Percentiles rank a stretch among this genome's conserved stretches.
phyloP scores from a whole-genome alignment of 2,329 filamentous ascomycete species.

The Aureobasidium sp. region DNA sequence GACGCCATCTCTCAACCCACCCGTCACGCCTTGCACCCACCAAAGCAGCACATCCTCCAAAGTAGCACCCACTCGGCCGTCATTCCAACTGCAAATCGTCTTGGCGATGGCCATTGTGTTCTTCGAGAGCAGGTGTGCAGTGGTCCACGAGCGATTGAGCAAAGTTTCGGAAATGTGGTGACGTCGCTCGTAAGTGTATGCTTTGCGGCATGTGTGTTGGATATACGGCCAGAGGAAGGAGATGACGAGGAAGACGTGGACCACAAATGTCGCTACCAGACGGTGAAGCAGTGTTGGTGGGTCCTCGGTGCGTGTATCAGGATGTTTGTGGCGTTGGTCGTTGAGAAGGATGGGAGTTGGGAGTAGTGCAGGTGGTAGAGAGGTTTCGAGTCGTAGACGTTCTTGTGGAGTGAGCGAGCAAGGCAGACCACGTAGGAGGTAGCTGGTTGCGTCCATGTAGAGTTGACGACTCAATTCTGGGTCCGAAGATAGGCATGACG shows the following conservation, averaged over 20 bases:
- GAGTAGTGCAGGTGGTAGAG: constrained; percentile 38
- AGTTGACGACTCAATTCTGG: constrained; percentile 51
- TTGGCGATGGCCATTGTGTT: constrained; percentile 47
- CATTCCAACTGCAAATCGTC: constrained; percentile 53
- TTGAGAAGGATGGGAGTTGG: not conserved
- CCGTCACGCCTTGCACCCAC: constrained; percentile 57
- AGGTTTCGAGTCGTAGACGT: constrained; percentile 43
- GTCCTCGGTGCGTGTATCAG: not conserved
- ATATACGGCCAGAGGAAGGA: constrained; percentile 58
- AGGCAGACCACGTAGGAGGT: constrained; percentile 58
- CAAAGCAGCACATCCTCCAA: constrained; percentile 52
- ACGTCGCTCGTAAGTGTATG: constrained; percentile 58
- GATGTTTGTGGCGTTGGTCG: not conserved
- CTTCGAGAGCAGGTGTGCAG: constrained; percentile 49
- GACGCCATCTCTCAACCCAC: constrained; percentile 60
- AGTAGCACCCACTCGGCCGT: constrained; percentile 56
- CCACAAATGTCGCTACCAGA: constrained; percentile 48
- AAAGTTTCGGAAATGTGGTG: constrained; percentile 58
- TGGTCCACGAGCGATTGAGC: constrained; percentile 45
- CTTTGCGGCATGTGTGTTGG: constrained; percentile 45
- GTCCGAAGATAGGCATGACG: constrained; percentile 31
- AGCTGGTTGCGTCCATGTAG: constrained; percentile 57
- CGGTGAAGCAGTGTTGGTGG: constrained; percentile 51
- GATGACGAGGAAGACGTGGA: constrained; percentile 53
- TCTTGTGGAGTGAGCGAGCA: constrained; percentile 51